Evolutionary conservation across 169 alveolate species (phyloP).

Genomic region (Plasmodium malariae): DNA sequence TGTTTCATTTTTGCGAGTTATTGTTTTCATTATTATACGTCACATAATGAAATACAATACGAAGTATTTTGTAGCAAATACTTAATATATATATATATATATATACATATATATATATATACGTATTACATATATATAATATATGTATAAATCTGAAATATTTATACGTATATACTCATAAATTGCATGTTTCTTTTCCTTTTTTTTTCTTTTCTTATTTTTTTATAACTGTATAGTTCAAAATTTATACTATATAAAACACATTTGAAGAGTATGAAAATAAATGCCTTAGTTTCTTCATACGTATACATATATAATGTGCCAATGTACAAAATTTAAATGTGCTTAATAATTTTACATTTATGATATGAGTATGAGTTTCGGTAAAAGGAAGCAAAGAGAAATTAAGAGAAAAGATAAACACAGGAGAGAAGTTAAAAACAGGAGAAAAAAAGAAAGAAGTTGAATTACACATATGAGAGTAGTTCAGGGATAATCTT

Average conservation of each 20-base stretch:
- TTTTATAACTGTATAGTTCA: too few relatives aligned
- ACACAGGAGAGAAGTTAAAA: background rate
- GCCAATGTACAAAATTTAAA: background rate
- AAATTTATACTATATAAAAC: too few relatives aligned
- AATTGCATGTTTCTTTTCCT: background rate
- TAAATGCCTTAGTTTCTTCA: background rate
- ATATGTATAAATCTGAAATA: too few relatives aligned
- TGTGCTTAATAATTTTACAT: background rate
- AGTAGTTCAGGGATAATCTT: background rate
- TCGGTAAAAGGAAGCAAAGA: background rate
- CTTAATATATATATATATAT: too few relatives aligned
- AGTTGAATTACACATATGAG: background rate
- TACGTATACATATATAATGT: background rate
- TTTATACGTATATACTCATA: background rate
- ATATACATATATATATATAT: too few relatives aligned
- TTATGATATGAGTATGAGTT: background rate
- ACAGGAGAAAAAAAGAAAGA: background rate
- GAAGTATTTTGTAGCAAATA: background rate
- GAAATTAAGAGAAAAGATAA: background rate
- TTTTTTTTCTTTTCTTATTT: too few relatives aligned
- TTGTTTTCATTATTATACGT: background rate
- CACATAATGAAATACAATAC: background rate
- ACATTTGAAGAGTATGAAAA: too few relatives aligned
- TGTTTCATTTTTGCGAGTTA: constrained; percentile 2
- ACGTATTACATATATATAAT: too few relatives aligned